A percentile compares a stretch with the other conserved stretches of the same genome.
Evolutionary conservation across 1,284 basidiomycete genomes (phyloP).

Genomic region (Microbotryum scabiosae): DNA sequence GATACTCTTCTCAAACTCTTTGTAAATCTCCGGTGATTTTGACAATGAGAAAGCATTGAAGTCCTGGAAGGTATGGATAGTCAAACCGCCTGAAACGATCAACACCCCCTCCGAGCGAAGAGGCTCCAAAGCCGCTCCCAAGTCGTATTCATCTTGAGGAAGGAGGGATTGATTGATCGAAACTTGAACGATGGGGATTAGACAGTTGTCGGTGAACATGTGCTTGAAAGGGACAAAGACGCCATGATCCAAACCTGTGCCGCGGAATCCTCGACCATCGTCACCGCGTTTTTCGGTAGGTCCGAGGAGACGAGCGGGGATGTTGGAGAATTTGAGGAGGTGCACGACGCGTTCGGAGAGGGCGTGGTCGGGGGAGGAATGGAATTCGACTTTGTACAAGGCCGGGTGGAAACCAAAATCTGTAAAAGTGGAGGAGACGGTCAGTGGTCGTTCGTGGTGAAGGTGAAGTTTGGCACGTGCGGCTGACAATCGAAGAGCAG

Average conservation of each 20-base stretch:
- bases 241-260: constrained; percentile 45
- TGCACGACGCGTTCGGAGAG: constrained; percentile 55
- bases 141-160: constrained; percentile 55
- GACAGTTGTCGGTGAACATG: constrained; percentile 57
- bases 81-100: constrained; percentile 59
- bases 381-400: constrained; percentile 58
- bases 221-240: constrained; percentile 63
- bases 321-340: constrained; percentile 55
- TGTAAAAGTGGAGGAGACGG: neutral
- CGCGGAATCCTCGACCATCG: constrained; percentile 59
- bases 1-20: constrained; percentile 54
- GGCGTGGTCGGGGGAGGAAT: constrained; percentile 53
- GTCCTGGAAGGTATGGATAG: constrained; percentile 57
- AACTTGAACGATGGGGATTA: constrained; percentile 35
- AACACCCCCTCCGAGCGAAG: constrained; percentile 59
- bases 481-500: constrained; percentile 51
- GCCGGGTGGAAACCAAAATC: constrained; percentile 46
- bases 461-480: no score
- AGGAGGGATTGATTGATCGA: constrained; percentile 57
- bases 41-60: constrained; percentile 49
- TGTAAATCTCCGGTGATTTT: constrained; percentile 42
- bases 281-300: constrained; percentile 52
- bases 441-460: neutral
- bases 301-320: constrained; percentile 49
- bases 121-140: constrained; percentile 54